These are phyloP conservation scores for Oryza officinalis DNA, from an alignment of 176 grass and related monocot species.

Conservation along the genomic window DNA sequence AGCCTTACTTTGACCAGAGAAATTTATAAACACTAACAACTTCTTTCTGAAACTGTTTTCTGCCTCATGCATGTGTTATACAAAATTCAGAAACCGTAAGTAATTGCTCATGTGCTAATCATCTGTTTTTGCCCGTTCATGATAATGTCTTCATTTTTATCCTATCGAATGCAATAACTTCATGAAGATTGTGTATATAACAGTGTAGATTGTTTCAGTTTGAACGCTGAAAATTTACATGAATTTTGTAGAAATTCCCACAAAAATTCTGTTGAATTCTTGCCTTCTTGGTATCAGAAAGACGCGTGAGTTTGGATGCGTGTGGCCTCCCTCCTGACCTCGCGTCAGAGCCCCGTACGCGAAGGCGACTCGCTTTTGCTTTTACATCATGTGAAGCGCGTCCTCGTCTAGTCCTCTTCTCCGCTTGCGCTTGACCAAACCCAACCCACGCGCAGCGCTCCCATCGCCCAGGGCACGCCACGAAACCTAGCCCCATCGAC, in stretches of 20 bases:
- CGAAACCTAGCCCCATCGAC: slow-evolving; percentile 31
- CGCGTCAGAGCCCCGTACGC: not conserved
- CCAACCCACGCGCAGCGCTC: not conserved
- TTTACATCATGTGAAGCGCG: slow-evolving; percentile 3
- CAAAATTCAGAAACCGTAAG: not conserved
- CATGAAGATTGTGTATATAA: not conserved
- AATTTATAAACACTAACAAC: not conserved
- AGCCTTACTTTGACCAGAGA: not conserved
- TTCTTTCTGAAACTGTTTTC: not conserved
- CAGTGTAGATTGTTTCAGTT: not conserved
- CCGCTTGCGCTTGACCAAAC: slow-evolving; percentile 10
- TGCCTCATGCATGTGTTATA: not conserved
- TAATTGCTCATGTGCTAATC: not conserved
- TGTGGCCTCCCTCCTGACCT: not conserved
- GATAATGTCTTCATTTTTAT: not conserved
- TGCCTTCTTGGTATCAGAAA: not conserved
- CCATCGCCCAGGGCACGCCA: not conserved
- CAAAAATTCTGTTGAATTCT: not conserved
- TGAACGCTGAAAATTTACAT: not conserved
- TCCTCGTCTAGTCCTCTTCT: not conserved
- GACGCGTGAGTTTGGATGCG: not conserved
- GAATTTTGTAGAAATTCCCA: not conserved
- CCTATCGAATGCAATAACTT: not conserved
- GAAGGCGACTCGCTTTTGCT: not conserved
- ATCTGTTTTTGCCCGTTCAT: not conserved